Evolutionary conservation across 805 yeast species (phyloP).

Genomic region (Spathaspora gorwiae): DNA sequence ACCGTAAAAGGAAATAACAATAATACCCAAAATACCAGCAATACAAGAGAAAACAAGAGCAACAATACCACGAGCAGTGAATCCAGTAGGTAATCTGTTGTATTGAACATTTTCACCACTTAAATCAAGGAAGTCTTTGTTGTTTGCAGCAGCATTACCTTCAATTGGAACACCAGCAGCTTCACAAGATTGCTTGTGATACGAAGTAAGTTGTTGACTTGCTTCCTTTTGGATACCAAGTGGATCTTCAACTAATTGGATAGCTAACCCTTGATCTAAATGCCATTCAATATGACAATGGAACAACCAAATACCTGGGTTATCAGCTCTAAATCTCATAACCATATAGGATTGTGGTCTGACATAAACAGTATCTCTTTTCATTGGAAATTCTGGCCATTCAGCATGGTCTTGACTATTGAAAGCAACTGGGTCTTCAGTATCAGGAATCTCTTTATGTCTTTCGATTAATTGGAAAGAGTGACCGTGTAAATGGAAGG

Average conservation of each 20-base stretch:
- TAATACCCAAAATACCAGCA: conserved; percentile 80
- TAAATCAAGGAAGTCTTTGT: conserved; percentile 58
- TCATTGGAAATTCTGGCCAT: conserved; percentile 55
- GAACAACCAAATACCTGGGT: conserved; percentile 93
- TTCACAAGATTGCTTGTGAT: conserved; percentile 58
- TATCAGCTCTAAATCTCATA: conserved; percentile 70
- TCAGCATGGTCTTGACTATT: conserved; percentile 31
- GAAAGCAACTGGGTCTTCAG: conserved; percentile 47
- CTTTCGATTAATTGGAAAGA: conserved; percentile 58
- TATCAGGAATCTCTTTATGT: conserved; percentile 49
- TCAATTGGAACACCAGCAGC: conserved; percentile 45
- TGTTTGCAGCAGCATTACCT: conserved; percentile 92
- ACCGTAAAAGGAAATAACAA: conserved; percentile 77
- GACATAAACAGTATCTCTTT: conserved; percentile 69
- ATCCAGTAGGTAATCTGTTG: conserved; percentile 71
- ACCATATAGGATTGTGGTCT: conserved; percentile 66
- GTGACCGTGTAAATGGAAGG: conserved; percentile 78
- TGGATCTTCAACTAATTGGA: conserved; percentile 70
- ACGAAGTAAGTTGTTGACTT: conserved; percentile 56
- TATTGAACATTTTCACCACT: conserved; percentile 71
- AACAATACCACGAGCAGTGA: conserved; percentile 92
- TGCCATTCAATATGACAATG: conserved; percentile 92
- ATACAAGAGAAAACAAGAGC: conserved; percentile 88
- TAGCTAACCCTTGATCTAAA: conserved; percentile 74
- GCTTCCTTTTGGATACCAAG: conserved; percentile 35